These are phyloP conservation scores for Alternaria gaisen DNA, from an alignment of 2,329 filamentous ascomycete genomes.

Conservation along the genomic window DNA sequence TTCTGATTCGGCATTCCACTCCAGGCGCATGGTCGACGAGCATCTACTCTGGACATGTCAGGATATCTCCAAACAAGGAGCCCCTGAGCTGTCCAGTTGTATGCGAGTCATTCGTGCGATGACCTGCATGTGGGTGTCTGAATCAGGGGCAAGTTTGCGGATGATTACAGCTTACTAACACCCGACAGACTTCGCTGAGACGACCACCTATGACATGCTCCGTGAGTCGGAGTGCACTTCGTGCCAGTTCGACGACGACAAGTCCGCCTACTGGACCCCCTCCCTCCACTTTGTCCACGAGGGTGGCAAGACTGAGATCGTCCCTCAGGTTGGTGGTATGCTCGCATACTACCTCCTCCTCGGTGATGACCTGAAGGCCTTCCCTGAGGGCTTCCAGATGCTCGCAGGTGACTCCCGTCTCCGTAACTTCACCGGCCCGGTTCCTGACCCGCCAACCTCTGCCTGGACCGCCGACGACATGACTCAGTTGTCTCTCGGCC, in stretches of 20 bases:
- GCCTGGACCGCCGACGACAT: conserved; percentile 70
- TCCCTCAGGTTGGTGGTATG: conserved; percentile 64
- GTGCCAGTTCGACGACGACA: conserved; percentile 60
- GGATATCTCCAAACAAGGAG: background rate
- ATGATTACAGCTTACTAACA: conserved; percentile 31
- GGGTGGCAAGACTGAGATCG: conserved; percentile 70
- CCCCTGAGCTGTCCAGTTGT: background rate
- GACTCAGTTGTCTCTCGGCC: conserved; percentile 74
- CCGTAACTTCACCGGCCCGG: conserved; percentile 63
- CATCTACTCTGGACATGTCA: conserved; percentile 9
- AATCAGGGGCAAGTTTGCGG: conserved; percentile 31
- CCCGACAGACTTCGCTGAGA: conserved; percentile 63
- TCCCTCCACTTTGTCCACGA: conserved; percentile 72
- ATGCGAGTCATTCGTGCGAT: conserved; percentile 4
- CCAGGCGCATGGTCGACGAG: conserved; percentile 14
- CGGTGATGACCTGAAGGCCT: conserved; percentile 73
- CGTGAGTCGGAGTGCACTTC: conserved; percentile 73
- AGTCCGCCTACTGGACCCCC: conserved; percentile 64
- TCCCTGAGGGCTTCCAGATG: conserved; percentile 77
- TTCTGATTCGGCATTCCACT: conserved; percentile 48
- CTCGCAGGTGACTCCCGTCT: conserved; percentile 70
- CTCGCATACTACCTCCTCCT: conserved; percentile 81
- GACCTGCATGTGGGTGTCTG: conserved; percentile 7
- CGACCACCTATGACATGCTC: conserved; percentile 69
- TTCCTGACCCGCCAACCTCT: conserved; percentile 75